Base-by-base conservation (phyloP, 2,329 filamentous ascomycete species). In the Colletotrichum truncatum region DNA sequence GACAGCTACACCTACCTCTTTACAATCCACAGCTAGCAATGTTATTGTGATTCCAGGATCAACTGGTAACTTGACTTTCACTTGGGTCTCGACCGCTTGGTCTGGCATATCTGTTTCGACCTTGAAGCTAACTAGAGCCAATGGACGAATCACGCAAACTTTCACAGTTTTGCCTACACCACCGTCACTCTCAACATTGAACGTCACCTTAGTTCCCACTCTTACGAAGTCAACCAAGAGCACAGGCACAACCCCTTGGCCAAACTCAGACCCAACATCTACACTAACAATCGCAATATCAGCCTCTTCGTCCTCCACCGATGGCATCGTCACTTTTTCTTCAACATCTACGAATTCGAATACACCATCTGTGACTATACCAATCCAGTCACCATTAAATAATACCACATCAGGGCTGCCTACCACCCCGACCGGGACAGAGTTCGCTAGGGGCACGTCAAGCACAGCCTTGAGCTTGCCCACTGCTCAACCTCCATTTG, bases 11-110 rank as follows among this genome's bases (percentile, higher is more conserved):
- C 51, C 48, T n/a, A n/a, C n/a, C n/a, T n/a, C n/a, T n/a, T n/a
- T n/a, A 2, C 41, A 59, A 30, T 48, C 59, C 16, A 45, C 59
- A 14, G 46, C 46, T 25, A 45, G 52, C 8, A 58, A 64, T 6
- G 8, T 2, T 23, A 66, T 60, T 4, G 18, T 43, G 3, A 21
- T 46, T 28, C 45, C 59, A 2, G n/a, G 34, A 11, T n/a, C 59
- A 18, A 66, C 55, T 16, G 48, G 39, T 32, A 53, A 48, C 18
- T n/a, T 41, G 9, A 53, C 38, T 12, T 18, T 53, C 5, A 59
- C 49, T 36, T 23, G 23, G 32, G n/a, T 49, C 16, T 32, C 57
- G 21, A 36, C 38, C 9, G 39, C 25, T 7, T 18, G 32, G 1
- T 34, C 62, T 7, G 41, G 46, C n/a, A 14, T 12, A 16, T 26